Percentiles rank a stretch among this genome's conserved stretches.
phyloP scores from a whole-genome alignment of 306 rosid species.

The Acacia crassicarpa region DNA sequence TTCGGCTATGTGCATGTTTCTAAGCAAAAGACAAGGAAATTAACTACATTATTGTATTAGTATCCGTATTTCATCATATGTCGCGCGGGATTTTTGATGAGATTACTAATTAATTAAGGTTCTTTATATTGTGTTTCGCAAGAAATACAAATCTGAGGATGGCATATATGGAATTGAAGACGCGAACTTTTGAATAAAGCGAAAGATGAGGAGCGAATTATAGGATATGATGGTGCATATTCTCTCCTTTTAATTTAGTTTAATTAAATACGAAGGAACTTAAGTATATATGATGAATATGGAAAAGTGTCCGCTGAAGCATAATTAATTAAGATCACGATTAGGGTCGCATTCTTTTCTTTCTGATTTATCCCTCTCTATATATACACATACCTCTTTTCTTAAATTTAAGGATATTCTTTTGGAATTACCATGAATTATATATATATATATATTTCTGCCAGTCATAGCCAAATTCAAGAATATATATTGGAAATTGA shows the following conservation, averaged over 20 bases:
- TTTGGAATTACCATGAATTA: background rate
- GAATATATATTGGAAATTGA: background rate
- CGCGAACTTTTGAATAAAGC: background rate
- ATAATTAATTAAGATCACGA: background rate
- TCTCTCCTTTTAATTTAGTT: background rate
- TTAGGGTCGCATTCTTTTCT: background rate
- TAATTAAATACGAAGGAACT: background rate
- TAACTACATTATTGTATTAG: background rate
- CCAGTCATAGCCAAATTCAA: background rate
- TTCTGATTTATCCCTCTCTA: background rate
- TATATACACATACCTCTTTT: background rate
- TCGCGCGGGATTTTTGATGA: background rate
- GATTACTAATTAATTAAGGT: background rate
- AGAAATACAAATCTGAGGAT: background rate
- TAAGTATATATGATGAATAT: background rate
- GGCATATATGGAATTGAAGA: background rate
- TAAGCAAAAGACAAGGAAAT: background rate
- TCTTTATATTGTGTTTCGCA: background rate
- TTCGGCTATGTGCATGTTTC: background rate
- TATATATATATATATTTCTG: background rate
- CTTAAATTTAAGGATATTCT: background rate
- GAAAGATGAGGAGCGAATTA: background rate
- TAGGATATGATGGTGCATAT: background rate
- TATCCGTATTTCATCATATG: background rate
- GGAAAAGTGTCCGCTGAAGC: background rate